Base-by-base conservation (phyloP, 495 filamentous ascomycete species). In the Sordaria brevicollis region DNA sequence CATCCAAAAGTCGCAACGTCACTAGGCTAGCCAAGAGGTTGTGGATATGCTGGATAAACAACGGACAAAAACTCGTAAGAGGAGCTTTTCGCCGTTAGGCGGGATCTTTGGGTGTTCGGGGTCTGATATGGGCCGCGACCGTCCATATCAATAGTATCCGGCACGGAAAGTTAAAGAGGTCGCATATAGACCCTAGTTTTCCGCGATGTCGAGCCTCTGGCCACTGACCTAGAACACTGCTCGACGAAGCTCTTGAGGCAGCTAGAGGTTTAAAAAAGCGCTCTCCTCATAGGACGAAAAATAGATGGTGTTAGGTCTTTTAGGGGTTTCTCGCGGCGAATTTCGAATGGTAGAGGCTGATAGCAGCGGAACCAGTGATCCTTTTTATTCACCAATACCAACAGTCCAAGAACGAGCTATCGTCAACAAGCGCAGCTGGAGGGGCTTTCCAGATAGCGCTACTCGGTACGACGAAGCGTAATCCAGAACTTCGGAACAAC, bases 21-120 rank as follows among this genome's bases (percentile, higher is more conserved):
- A 72, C 65, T 66, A 68, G 41, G 39, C 66, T 66, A 21, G 41
- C 66, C 66, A 54, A 38, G 39, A 71, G 69, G 67, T 68, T 73
- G 67, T 65, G 70, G 71, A 67, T 67, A 54, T 72, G 70, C 68
- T 71, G 38, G 71, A 73, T 21, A 37, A n/a, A 34, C 35, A 38
- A 29, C 66, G n/a, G 15, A 21, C 36, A 69, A 3, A 65, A 19
- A 31, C 35, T 68, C 67, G 73, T 73, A 77, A 74, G 71, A 71
- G 75, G 10, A 72, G 65, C 15, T 31, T 39, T 68, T 25, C n/a
- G 69, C 66, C 66, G 75, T 77, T 76, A 74, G 76, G 75, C 75
- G 74, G 72, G 29, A 73, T 75, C 65, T 65, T 29, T 33, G 39
- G n/a, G 41, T 39, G 72, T 69, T 66, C 54, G 72, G 70, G 49